Evolutionary conservation across 139 green algal genomes (phyloP).

Genomic region (Chlamydomonas sphaeroides): DNA sequence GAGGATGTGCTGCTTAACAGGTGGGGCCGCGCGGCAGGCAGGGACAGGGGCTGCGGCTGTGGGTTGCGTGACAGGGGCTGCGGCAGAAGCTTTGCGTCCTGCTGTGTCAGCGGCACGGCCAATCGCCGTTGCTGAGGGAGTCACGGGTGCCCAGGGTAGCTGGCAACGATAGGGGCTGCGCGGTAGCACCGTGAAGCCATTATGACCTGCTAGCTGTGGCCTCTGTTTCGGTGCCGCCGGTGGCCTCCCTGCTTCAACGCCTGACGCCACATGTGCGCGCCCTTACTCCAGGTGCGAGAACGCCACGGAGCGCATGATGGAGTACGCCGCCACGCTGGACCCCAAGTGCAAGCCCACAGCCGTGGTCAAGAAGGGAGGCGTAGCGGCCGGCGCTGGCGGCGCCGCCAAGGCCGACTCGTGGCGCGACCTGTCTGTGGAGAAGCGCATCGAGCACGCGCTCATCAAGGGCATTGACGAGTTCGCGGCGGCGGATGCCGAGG

Average conservation of each 20-base stretch:
- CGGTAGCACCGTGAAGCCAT: too few species aligned
- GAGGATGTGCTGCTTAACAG: conserved; percentile 98
- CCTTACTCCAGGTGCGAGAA: conserved; percentile 81
- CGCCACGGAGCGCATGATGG: conserved; percentile 95
- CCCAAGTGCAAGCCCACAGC: conserved; percentile 93
- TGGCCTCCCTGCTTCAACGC: too few species aligned
- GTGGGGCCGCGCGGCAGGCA: background rate
- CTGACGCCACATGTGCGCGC: too few species aligned
- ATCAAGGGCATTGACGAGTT: conserved; percentile 99
- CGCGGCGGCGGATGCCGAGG: conserved; percentile 89
- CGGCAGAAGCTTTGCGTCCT: too few species aligned
- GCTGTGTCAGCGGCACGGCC: too few species aligned
- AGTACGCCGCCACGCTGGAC: conserved; percentile 91
- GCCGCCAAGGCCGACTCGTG: conserved; percentile 71
- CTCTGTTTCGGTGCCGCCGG: too few species aligned
- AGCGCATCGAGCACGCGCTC: conserved; percentile 92
- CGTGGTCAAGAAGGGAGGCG: conserved; percentile 73
- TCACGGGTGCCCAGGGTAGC: too few species aligned
- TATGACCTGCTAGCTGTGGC: background rate
- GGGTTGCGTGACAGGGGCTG: background rate
- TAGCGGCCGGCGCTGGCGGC: background rate
- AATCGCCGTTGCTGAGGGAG: too few species aligned
- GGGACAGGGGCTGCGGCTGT: too few species aligned
- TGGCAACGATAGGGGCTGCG: too few species aligned
- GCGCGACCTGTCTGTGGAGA: conserved; percentile 84